Conservation (phyloP, 306 rosid species). For the Dicorynia guianensis region DNA sequence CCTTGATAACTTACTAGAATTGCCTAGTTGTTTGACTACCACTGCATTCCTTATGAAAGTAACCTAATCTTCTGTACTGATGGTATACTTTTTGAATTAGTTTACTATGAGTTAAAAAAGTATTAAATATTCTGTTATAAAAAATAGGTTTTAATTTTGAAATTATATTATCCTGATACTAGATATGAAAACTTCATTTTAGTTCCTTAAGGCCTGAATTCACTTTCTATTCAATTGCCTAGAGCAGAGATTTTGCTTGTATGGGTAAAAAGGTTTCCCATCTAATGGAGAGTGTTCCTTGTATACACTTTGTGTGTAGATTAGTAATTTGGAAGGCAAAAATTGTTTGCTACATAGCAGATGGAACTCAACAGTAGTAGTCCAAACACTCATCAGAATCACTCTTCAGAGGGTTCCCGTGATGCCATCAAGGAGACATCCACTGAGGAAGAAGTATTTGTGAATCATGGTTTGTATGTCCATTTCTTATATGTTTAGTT, state of each 20-base stretch:
- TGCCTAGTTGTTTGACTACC: neutral
- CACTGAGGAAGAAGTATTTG: constrained; percentile 50
- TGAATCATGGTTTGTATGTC: constrained; percentile 58
- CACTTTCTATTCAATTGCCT: constrained; percentile 9
- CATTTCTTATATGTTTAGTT: neutral
- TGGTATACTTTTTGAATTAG: neutral
- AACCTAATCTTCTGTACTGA: neutral
- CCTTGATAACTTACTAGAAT: neutral
- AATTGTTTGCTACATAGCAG: constrained; percentile 39
- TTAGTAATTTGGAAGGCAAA: constrained; percentile 49
- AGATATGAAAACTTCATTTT: neutral
- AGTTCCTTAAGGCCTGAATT: neutral
- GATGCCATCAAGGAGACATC: constrained; percentile 44
- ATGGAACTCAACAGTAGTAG: constrained; percentile 58
- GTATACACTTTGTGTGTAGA: constrained; percentile 37
- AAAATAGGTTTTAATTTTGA: no score
- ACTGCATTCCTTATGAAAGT: neutral
- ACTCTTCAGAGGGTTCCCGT: constrained; percentile 41
- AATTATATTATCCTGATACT: no score
- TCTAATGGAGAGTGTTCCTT: constrained; percentile 11
- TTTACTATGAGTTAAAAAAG: neutral
- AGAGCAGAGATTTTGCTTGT: constrained; percentile 14
- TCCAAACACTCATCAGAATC: constrained; percentile 50
- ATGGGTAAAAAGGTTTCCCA: constrained; percentile 5
- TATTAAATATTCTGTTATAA: no score